A percentile compares a stretch with the other conserved stretches of the same genome.
Evolutionary conservation across 257 asterid species (phyloP).

Genomic region (Lycium ferocissimum): DNA sequence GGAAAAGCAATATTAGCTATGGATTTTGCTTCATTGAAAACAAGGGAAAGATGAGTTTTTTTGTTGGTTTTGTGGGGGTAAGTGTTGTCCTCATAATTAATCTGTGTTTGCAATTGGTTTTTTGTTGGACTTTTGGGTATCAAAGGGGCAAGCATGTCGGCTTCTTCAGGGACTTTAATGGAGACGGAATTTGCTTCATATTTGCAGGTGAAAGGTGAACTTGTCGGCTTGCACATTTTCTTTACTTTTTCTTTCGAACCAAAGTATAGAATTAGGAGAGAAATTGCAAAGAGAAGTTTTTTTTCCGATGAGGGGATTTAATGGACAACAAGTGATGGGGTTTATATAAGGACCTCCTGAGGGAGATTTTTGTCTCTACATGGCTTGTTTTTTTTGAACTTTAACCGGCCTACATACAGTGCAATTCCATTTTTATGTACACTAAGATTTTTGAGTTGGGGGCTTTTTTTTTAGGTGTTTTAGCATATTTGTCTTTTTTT

Average conservation of each 20-base stretch:
- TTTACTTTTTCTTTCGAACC: no score
- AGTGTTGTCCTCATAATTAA: not conserved
- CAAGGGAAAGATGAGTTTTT: conserved; percentile 41
- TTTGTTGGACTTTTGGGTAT: conserved; percentile 58
- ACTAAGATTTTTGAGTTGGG: not conserved
- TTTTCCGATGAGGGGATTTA: not conserved
- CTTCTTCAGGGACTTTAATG: conserved; percentile 32
- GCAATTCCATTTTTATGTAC: not conserved
- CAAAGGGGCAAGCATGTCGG: conserved; percentile 47
- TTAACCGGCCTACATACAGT: conserved; percentile 14
- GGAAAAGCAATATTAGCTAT: conserved; percentile 65
- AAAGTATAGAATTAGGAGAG: not conserved
- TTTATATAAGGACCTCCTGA: conserved; percentile 12
- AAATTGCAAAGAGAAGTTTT: not conserved
- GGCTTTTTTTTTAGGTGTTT: not conserved
- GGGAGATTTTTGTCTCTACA: conserved; percentile 6
- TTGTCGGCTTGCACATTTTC: conserved; percentile 55
- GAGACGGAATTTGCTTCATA: conserved; percentile 32
- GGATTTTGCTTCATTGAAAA: conserved; percentile 49
- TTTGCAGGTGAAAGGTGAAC: conserved; percentile 29
- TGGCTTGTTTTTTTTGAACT: not conserved
- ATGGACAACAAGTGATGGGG: conserved; percentile 21
- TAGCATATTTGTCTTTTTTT: conserved; percentile 14
- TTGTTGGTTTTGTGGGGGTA: conserved; percentile 31
- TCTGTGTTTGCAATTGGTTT: conserved; percentile 19